Conservation (phyloP, 108 stramenopile species). For the Mayamaea pseudoterrestris region DNA sequence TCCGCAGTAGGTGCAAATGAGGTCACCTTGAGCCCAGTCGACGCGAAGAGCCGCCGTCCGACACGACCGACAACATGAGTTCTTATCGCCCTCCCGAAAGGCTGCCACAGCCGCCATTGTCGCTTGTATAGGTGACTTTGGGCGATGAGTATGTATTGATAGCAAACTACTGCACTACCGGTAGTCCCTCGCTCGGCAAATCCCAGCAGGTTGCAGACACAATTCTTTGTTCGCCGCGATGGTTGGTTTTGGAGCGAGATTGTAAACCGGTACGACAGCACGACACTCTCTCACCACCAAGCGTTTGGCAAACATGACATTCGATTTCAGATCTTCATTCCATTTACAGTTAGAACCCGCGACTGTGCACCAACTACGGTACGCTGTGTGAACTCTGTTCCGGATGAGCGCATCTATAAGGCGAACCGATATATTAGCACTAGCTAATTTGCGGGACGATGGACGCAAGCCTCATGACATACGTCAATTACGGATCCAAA, state of each 20-base stretch:
- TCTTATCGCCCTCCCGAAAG: slow-evolving; percentile 14
- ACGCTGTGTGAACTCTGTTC: neutral
- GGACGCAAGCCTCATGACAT: slow-evolving; percentile 78
- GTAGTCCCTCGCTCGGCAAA: no score
- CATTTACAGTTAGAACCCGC: no score
- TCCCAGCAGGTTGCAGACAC: no score
- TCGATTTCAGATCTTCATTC: no score
- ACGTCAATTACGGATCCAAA: slow-evolving; percentile 57
- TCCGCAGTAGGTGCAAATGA: slow-evolving; percentile 48
- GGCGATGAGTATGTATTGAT: no score
- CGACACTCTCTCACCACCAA: no score
- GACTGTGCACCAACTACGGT: no score
- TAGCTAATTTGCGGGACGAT: slow-evolving; percentile 78
- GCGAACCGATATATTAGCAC: slow-evolving; percentile 63
- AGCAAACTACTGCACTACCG: no score
- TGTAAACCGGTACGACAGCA: no score
- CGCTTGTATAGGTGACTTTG: neutral
- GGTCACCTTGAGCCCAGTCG: slow-evolving; percentile 55
- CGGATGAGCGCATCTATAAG: slow-evolving; percentile 6
- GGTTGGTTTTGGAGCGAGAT: no score
- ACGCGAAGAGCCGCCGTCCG: slow-evolving; percentile 15
- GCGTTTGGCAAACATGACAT: no score
- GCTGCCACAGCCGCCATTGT: slow-evolving; percentile 3
- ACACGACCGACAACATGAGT: slow-evolving; percentile 29
- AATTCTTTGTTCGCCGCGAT: no score